Evolutionary conservation across 176 grass and related monocot species (phyloP), one percentile per base, ranked within the genome.

Genomic region (Zoysia pacifica): DNA sequence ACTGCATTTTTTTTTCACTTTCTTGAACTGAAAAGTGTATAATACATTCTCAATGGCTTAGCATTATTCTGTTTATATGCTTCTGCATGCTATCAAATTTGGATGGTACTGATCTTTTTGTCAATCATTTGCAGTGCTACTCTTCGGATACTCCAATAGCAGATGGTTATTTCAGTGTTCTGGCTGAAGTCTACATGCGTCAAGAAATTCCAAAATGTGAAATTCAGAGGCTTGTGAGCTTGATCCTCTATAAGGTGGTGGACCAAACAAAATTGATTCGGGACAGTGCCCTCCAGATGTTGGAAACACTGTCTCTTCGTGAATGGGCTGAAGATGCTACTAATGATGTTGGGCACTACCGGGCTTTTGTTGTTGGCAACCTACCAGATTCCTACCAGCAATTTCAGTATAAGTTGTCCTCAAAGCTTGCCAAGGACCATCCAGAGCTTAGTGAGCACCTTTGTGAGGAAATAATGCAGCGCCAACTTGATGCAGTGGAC

Each of bases 231-330:
- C 86, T 98, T 58, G 70, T 98, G 72, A 98, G 96, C 60, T 85
- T 98, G 79, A 98, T 98, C 81, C 92, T 98, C 74, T 98, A 98
- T 81, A 98, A 94, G 81, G 92, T 98, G 79, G 96, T 98, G 45
- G 96, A 98, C 83, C 92, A 91, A 82, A 93, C 88, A 82, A 98
- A 92, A 75, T 88, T 84, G 72, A 94, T 94, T 62, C 92, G 96
- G 75, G 90, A 98, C 44, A 93, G 84, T 84, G 96, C 96, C 75
- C 96, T 98, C 63, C 92, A 98, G 82, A 98, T 98, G 92, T 81
- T 98, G 71, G 96, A 98, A 75, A 98, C 96, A 9, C 91, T 98
- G 16, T 98, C 92, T 81, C 81, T 93, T 41, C 90, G 96, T 69
- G 96, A 98, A 83, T 98, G 96, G 96, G 88, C 96, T 18, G 95